phyloP scores from a whole-genome alignment of 2,329 filamentous ascomycete genomes.

The Parafenestella ontariensis region DNA sequence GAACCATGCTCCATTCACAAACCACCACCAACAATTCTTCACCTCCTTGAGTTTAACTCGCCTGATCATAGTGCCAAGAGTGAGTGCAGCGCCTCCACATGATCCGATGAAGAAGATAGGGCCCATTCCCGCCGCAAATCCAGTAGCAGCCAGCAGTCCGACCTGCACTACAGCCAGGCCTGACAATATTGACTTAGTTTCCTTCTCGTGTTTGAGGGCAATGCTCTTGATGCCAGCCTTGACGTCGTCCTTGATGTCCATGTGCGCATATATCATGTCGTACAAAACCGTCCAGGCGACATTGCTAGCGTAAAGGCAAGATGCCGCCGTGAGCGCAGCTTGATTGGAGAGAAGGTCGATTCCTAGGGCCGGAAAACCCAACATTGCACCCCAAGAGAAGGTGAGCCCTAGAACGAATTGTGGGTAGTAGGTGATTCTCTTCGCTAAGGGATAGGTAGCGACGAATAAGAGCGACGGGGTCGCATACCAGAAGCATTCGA shows the following conservation, averaged over 20 bases:
- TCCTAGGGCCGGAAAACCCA: slow-evolving; percentile 85
- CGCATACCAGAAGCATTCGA: slow-evolving; percentile 76
- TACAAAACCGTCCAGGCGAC: slow-evolving; percentile 88
- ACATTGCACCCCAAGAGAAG: slow-evolving; percentile 87
- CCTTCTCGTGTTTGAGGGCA: slow-evolving; percentile 76
- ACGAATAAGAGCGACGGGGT: slow-evolving; percentile 78
- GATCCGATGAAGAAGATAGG: slow-evolving; percentile 65
- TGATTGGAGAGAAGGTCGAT: slow-evolving; percentile 73
- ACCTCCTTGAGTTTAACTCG: slow-evolving; percentile 64
- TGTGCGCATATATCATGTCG: slow-evolving; percentile 93
- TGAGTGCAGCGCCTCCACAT: slow-evolving; percentile 63
- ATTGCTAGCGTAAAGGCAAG: slow-evolving; percentile 76
- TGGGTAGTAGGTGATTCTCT: slow-evolving; percentile 86
- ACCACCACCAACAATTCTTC: slow-evolving; percentile 70
- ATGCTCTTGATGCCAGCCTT: slow-evolving; percentile 91
- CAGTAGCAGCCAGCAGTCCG: slow-evolving; percentile 72
- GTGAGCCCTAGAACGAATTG: slow-evolving; percentile 83
- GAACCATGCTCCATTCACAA: slow-evolving; percentile 67
- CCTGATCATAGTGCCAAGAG: slow-evolving; percentile 66
- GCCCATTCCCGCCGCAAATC: slow-evolving; percentile 66
- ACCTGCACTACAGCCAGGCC: slow-evolving; percentile 75
- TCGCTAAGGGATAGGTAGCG: slow-evolving; percentile 79
- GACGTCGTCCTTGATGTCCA: slow-evolving; percentile 85
- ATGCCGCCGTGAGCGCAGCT: slow-evolving; percentile 69
- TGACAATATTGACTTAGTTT: slow-evolving; percentile 78